A percentile compares a stretch with the other conserved stretches of the same genome.
Conservation (phyloP, 208 protist genomes). For the Leishmania major region DNA sequence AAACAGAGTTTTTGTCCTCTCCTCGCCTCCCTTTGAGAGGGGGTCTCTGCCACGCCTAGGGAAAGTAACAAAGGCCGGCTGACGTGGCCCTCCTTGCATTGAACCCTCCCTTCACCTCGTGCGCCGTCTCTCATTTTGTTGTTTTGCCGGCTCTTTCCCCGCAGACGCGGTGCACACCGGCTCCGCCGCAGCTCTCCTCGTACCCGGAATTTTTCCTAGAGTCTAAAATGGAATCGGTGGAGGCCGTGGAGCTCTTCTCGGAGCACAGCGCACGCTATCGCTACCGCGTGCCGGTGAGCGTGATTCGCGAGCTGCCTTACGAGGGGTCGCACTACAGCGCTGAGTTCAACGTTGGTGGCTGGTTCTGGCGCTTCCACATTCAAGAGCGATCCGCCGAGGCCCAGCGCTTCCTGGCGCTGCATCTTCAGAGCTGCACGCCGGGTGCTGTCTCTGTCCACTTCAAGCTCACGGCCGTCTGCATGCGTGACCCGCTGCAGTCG, state of each 20-base stretch:
- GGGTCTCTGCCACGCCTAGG: neutral
- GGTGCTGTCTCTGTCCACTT: conserved; percentile 65
- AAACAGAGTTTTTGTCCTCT: neutral
- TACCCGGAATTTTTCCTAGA: neutral
- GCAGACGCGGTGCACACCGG: neutral
- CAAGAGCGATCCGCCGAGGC: conserved; percentile 62
- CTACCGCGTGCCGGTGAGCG: conserved; percentile 77
- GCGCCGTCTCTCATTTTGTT: neutral
- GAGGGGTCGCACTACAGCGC: conserved; percentile 75
- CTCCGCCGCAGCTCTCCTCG: neutral
- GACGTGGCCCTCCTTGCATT: neutral
- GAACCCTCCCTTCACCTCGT: neutral
- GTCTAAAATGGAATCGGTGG: conserved; percentile 53
- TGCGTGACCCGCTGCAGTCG: conserved; percentile 59
- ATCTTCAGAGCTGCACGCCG: conserved; percentile 81
- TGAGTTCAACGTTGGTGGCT: conserved; percentile 78
- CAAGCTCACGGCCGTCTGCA: conserved; percentile 69
- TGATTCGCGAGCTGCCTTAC: conserved; percentile 63
- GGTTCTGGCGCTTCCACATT: conserved; percentile 85
- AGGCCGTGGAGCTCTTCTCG: conserved; percentile 71
- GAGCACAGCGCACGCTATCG: conserved; percentile 68
- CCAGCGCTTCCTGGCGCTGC: conserved; percentile 72
- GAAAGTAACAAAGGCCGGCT: neutral
- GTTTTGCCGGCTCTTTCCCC: neutral
- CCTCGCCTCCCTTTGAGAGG: neutral